Evolutionary conservation across 805 yeast species (phyloP), one percentile per base, ranked within the genome.

Genomic region (Priceomyces castillae): DNA sequence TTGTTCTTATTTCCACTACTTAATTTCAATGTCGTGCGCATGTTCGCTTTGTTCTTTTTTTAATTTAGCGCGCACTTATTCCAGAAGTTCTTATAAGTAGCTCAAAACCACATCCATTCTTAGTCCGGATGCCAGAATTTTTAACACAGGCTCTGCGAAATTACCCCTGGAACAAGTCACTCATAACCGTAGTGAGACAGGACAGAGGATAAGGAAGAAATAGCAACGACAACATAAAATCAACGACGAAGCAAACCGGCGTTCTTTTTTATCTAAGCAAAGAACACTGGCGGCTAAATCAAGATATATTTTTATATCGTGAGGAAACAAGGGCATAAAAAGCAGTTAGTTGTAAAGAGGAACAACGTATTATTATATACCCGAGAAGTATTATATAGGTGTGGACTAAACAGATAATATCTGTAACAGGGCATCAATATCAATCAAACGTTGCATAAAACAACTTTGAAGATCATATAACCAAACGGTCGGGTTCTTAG

Each of bases 111-210:
- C 36, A 5, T 16, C 20, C 12, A 15, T 33, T 33, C 15, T 16
- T 10, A 4, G 5, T 33, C 12, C 36, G 16, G 23, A 12, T 16
- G 19, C 15, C 19, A 33, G 23, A n/a, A 15, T 34, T 19, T 34
- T 22, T 20, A 19, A 19, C 25, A 34, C 25, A 34, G 37, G 37
- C 25, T 4, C 26, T 18, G 37, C 37, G 37, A 20, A 34, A 17
- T 37, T 37, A 37, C 40, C 40, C 40, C 40, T 37, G 40, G 31
- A 37, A 37, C 31, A 19, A 34, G 26, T 34, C 25, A 34, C 40
- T 37, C 40, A 37, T 37, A 37, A 37, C 40, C 40, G 30, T 37
- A 23, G 17, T 33, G 36, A 16, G 36, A 17, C 23, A 10, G 18
- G 15, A 19, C 15, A 33, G 36, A 15, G 15, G 31, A 28, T 28